A percentile compares a stretch with the other conserved stretches of the same genome.
Evolutionary conservation across 1,284 basidiomycete species (phyloP).

Genomic region (Marasmius tenuissimus): DNA sequence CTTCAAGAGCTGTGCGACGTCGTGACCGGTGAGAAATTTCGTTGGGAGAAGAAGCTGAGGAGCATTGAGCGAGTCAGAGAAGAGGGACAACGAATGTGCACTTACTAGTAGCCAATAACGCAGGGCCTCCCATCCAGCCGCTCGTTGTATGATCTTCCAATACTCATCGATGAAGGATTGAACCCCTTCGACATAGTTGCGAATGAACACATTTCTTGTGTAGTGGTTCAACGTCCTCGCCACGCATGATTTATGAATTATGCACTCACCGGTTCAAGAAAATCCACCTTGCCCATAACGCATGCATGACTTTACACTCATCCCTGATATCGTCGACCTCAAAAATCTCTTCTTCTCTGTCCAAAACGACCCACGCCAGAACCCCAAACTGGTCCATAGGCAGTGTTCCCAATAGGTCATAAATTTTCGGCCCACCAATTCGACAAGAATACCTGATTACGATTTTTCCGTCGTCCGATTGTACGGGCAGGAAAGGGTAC

Average conservation of each 20-base stretch:
- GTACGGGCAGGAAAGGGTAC: constrained; percentile 51
- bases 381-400: constrained; percentile 61
- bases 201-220: constrained; percentile 50
- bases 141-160: constrained; percentile 62
- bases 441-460: constrained; percentile 56
- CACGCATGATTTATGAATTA: neutral
- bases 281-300: constrained; percentile 75
- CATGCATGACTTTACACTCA: constrained; percentile 74
- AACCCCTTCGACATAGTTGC: constrained; percentile 50
- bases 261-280: constrained; percentile 53
- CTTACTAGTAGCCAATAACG: constrained; percentile 61
- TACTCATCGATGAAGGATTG: constrained; percentile 57
- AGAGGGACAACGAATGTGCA: constrained; percentile 2
- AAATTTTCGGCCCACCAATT: constrained; percentile 60
- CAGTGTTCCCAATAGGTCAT: constrained; percentile 59
- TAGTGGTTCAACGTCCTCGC: neutral
- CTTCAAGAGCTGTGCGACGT: constrained; percentile 44
- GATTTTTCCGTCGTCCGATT: constrained; percentile 43
- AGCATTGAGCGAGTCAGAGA: constrained; percentile 1
- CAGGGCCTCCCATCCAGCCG: constrained; percentile 67
- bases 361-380: constrained; percentile 63
- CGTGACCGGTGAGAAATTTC: constrained; percentile 41
- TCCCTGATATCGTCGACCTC: constrained; percentile 65
- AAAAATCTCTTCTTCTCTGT: constrained; percentile 71
- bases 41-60: constrained; percentile 45